Evolutionary conservation across 129 eudicot species (phyloP).

Genomic region (Escallonia herrerae): DNA sequence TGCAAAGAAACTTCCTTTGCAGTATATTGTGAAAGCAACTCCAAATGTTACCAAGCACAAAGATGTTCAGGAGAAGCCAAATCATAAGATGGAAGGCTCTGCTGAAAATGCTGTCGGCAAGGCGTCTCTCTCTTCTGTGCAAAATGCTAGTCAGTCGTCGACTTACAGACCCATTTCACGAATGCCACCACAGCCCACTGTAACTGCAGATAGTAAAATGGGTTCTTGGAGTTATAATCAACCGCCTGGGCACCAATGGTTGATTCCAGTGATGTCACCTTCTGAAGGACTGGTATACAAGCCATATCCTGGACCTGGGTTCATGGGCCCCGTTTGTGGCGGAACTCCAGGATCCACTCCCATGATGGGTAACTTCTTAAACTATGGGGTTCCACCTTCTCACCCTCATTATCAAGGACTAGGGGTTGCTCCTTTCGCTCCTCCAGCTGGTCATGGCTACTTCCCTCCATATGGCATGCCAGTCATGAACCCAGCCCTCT

Average conservation of each 20-base stretch:
- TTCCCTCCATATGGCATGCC: conserved; percentile 71
- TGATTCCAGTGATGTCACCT: conserved; percentile 90
- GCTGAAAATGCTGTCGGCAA: conserved; percentile 77
- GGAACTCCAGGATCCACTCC: conserved; percentile 60
- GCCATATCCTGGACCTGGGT: conserved; percentile 74
- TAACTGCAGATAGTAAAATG: conserved; percentile 30
- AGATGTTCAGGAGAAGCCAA: conserved; percentile 34
- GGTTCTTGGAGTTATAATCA: conserved; percentile 50
- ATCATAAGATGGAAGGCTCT: conserved; percentile 54
- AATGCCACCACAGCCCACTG: conserved; percentile 21
- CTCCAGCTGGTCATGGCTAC: conserved; percentile 62
- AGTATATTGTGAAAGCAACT: conserved; percentile 39
- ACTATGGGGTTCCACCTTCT: conserved; percentile 48
- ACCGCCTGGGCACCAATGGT: conserved; percentile 75
- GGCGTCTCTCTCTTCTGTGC: conserved; percentile 45
- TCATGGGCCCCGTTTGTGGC: conserved; percentile 37
- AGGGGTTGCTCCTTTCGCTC: conserved; percentile 38
- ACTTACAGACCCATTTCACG: conserved; percentile 31
- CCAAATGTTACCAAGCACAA: conserved; percentile 28
- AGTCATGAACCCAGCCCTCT: conserved; percentile 27
- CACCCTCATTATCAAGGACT: conserved; percentile 36
- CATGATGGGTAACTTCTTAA: conserved; percentile 30
- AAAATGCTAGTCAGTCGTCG: conserved; percentile 43
- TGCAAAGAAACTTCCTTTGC: conserved; percentile 45
- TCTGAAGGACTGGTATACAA: conserved; percentile 94